Evolutionary conservation across 208 protist genomes (phyloP), one percentile per base, ranked within the genome.

Genomic region (Trypanosoma boissoni): DNA sequence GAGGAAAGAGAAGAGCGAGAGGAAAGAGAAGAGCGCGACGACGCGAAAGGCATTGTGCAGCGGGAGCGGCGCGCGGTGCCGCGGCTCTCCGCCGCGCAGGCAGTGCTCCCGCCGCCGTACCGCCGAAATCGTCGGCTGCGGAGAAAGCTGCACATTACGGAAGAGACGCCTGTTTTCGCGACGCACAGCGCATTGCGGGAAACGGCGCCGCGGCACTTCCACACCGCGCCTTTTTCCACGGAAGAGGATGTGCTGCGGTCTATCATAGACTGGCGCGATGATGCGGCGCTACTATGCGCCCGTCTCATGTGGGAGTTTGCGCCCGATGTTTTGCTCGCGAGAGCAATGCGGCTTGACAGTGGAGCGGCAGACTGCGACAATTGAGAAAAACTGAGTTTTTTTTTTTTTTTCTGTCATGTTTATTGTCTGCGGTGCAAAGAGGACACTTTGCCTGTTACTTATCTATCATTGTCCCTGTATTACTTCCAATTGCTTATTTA

Each of bases 271-370:
- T 94, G 83, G 81, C 65, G 43, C 1, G 77, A 86, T 44, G 72
- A 75, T 3, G 63, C 78, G 1, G 29, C 74, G 21, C 68, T 90
- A 20, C 63, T 91, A 12, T 94, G 88, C 54, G 80, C 87, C n/a
- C 49, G 71, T 5, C 68, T 91, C 21, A 49, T 94, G 50, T 94
- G 87, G 84, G 80, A 79, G 31, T 88, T 86, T 67, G 59, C 77
- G 3, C 80, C 80, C 2, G 51, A 76, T 12, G 74, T 72, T 10
- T 76, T 86, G 36, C 29, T 94, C 26, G 48, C 48, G n/a, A 27
- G 64, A 28, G 72, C 53, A 21, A 55, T 78, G 68, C 21, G 60
- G 36, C 57, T 45, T 37, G 54, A 29, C 9, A 31, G 50, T 31
- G 16, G 34, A 29, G 36, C 20, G 29, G 54, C 28, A 12, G 54